phyloP scores from a whole-genome alignment of 768 basidiomycete species.

The Clathrus columnatus region DNA sequence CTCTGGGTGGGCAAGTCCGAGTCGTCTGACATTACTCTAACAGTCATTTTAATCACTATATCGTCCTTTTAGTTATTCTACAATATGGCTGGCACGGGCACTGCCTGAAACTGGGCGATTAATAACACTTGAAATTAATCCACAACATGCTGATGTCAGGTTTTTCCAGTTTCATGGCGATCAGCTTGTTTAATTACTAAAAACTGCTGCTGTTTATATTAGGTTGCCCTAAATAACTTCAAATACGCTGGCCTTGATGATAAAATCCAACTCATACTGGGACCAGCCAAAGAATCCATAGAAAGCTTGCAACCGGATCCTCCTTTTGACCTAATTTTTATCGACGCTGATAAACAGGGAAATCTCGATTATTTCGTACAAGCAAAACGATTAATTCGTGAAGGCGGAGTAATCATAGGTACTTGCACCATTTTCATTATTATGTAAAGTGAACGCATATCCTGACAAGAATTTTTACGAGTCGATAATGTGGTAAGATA shows the following conservation, averaged over 20 bases:
- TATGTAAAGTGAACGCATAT: not conserved
- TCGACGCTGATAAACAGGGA: slow-evolving; percentile 60
- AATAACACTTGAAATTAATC: slow-evolving; percentile 24
- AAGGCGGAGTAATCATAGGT: slow-evolving; percentile 54
- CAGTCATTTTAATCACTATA: slow-evolving; percentile 23
- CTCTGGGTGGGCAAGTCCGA: slow-evolving; percentile 46
- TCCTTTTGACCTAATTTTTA: slow-evolving; percentile 60
- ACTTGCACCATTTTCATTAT: not conserved
- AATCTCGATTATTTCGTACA: slow-evolving; percentile 50
- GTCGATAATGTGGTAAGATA: slow-evolving; percentile 54
- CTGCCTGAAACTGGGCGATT: slow-evolving; percentile 24
- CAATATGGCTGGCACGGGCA: slow-evolving; percentile 23
- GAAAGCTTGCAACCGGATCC: slow-evolving; percentile 35
- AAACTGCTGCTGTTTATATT: not conserved
- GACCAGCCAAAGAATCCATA: slow-evolving; percentile 44
- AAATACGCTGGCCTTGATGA: slow-evolving; percentile 40
- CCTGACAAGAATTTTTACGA: slow-evolving; percentile 33
- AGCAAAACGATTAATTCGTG: slow-evolving; percentile 49
- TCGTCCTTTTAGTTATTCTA: slow-evolving; percentile 20
- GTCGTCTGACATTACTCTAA: slow-evolving; percentile 13
- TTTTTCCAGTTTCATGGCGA: not conserved
- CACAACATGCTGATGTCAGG: slow-evolving; percentile 23
- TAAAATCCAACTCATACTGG: slow-evolving; percentile 43
- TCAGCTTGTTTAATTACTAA: not conserved
- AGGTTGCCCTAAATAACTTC: slow-evolving; percentile 56